These are phyloP conservation scores for Boletales sp. DNA, from an alignment of 768 basidiomycete genomes.

Conservation along the genomic window DNA sequence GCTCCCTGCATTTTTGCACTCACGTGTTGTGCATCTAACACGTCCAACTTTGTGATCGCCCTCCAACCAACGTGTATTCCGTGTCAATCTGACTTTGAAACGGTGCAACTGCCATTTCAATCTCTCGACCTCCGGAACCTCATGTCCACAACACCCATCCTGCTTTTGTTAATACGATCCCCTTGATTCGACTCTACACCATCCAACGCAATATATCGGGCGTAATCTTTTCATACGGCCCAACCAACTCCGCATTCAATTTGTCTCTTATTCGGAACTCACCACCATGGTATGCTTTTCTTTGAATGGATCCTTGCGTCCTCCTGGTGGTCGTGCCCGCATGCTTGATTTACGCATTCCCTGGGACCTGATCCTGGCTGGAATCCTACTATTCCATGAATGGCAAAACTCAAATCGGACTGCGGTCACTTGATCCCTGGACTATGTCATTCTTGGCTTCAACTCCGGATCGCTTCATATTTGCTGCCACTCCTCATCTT, in stretches of 20 bases:
- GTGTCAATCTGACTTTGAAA: slow-evolving; percentile 10
- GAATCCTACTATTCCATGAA: slow-evolving; percentile 8
- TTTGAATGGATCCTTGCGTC: slow-evolving; percentile 5
- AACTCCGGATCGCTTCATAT: slow-evolving; percentile 2
- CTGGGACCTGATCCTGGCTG: slow-evolving; percentile 2
- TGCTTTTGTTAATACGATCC: slow-evolving; percentile 5
- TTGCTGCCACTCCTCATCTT: slow-evolving; percentile 8
- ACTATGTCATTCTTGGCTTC: slow-evolving; percentile 7
- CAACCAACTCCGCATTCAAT: background rate
- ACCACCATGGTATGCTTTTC: slow-evolving; percentile 2
- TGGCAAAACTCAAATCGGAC: slow-evolving; percentile 9
- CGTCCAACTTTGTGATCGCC: slow-evolving; percentile 7
- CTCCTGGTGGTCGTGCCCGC: background rate
- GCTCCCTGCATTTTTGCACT: slow-evolving; percentile 4
- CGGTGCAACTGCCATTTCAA: slow-evolving; percentile 20
- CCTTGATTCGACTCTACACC: background rate
- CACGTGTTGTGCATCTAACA: slow-evolving; percentile 9
- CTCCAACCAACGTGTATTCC: background rate
- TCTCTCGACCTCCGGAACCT: slow-evolving; percentile 27
- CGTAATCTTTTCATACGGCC: background rate
- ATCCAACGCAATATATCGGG: too few relatives aligned
- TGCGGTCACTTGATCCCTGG: slow-evolving; percentile 4
- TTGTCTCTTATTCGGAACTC: slow-evolving; percentile 14
- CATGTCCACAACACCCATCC: slow-evolving; percentile 13
- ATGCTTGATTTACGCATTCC: slow-evolving; percentile 4